These are phyloP conservation scores for Podospora pseudoanserina DNA, from an alignment of 495 filamentous ascomycete genomes.

Conservation along the genomic window DNA sequence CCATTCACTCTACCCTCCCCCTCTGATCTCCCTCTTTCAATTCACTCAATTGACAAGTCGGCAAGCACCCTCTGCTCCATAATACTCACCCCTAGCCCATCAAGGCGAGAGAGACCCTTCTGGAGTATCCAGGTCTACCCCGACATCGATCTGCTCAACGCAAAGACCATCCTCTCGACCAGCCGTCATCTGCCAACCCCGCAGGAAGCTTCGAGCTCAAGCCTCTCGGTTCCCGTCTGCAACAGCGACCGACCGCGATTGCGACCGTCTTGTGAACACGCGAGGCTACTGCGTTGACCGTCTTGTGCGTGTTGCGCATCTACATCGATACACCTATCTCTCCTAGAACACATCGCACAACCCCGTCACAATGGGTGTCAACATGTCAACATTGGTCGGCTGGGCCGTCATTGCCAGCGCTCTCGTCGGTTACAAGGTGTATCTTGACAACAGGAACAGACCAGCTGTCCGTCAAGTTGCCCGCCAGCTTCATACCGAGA, in stretches of 20 bases:
- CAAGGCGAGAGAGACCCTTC: not conserved
- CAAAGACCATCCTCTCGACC: not conserved
- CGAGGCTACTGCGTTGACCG: slow-evolving; percentile 3
- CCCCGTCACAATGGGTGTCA: slow-evolving; percentile 38
- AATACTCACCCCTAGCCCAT: not conserved
- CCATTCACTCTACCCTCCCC: not conserved
- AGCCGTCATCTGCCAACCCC: not conserved
- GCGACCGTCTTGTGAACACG: not conserved
- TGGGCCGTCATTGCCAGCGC: slow-evolving; percentile 58
- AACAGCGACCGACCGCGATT: not conserved
- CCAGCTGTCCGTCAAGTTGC: not conserved
- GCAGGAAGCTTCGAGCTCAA: not conserved
- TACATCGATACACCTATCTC: not conserved
- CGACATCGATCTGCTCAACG: not conserved
- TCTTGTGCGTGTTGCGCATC: slow-evolving; percentile 4
- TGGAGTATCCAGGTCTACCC: not conserved
- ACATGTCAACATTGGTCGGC: slow-evolving; percentile 45
- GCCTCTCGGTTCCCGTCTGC: not conserved
- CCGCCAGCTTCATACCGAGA: slow-evolving; percentile 22
- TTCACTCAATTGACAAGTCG: not conserved
- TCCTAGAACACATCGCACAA: not conserved
- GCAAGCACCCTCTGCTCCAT: not conserved
- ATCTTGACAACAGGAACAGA: not conserved
- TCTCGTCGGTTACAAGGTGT: slow-evolving; percentile 27
- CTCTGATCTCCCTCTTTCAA: not conserved